Conservation (phyloP, 352 stramenopile genomes). For the Phytophthora palmivora region DNA sequence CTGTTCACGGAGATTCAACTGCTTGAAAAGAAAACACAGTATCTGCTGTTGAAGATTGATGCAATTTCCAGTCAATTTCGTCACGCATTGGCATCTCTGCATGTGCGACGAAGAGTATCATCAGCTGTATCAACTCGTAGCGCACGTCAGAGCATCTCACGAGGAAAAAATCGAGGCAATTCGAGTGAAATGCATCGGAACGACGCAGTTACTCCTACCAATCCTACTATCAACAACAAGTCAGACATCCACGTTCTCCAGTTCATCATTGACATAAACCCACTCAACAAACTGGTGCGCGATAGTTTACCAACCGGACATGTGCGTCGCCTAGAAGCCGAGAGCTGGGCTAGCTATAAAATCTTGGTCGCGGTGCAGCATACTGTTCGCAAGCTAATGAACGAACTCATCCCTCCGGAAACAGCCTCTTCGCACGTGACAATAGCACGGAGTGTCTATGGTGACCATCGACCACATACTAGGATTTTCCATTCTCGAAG, state of each 20-base stretch:
- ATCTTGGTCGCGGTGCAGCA: constrained; percentile 48
- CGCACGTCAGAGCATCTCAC: constrained; percentile 23
- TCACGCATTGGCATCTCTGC: constrained; percentile 14
- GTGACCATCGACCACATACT: constrained; percentile 13
- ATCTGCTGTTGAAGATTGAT: constrained; percentile 58
- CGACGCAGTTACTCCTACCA: neutral
- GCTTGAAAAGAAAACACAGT: constrained; percentile 69
- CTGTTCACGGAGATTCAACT: constrained; percentile 45
- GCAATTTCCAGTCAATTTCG: constrained; percentile 38
- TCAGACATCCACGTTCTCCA: constrained; percentile 36
- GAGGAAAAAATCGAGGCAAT: constrained; percentile 1
- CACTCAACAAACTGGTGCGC: constrained; percentile 61
- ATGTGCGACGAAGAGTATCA: constrained; percentile 6
- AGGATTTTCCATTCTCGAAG: constrained; percentile 15
- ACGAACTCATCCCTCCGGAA: constrained; percentile 40
- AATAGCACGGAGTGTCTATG: neutral
- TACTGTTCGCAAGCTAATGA: constrained; percentile 40
- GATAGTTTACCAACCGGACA: constrained; percentile 41
- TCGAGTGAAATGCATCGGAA: constrained; percentile 11
- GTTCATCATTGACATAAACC: constrained; percentile 68
- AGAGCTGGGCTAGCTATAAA: constrained; percentile 64
- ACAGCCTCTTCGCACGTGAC: neutral
- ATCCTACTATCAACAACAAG: neutral
- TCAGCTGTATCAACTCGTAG: constrained; percentile 22
- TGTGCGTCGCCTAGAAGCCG: constrained; percentile 46